Evolutionary conservation across 106 monocot species (phyloP), one percentile per base, ranked within the genome.

Genomic region (Alisma plantagoaquatica): DNA sequence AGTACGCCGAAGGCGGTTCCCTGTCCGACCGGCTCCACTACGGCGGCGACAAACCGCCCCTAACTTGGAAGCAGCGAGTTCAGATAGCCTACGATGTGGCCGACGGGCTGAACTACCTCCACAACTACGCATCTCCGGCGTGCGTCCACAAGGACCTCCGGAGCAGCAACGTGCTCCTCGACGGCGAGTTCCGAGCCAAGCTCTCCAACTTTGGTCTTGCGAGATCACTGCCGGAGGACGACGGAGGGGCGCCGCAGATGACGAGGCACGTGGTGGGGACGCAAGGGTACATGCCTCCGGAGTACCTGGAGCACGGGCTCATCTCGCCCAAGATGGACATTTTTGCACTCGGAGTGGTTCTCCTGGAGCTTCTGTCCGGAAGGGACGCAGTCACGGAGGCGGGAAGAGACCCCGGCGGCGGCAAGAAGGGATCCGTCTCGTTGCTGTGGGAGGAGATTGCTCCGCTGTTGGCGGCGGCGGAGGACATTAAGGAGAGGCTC

Each of bases 191-290:
- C 65, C 31, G 79, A 15, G 83, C 83, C 14, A 55, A 68, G 29
- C 75, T 84, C n/a, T 74, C 83, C 2, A 78, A 84, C 61, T 84
- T 84, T 21, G 83, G 83, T 2, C 65, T 84, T 2, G 79, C 79
- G 0, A 38, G 59, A 43, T 71, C 62, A 72, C 78, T 63, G 61
- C 26, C 14, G 17, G 46, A 38, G 35, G 9, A 38, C 6, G 35
- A 14, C 14, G 35, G 35, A 7, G 14, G 35, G 26, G 73, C 74
- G 75, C 79, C 83, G 31, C 75, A 75, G 33, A 56, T 84, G 32
- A 75, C 75, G 14, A 79, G 77, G 1, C 16, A 77, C 9, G 79
- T 84, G 0, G 83, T 75, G 6, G 83, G 83, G 2, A 84, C 83
- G 1, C 78, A 79, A 47, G 83, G 83, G 7, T 84, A 38, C 14